Evolutionary conservation across 768 basidiomycete species (phyloP).

Genomic region (Coprinopsis sp.): DNA sequence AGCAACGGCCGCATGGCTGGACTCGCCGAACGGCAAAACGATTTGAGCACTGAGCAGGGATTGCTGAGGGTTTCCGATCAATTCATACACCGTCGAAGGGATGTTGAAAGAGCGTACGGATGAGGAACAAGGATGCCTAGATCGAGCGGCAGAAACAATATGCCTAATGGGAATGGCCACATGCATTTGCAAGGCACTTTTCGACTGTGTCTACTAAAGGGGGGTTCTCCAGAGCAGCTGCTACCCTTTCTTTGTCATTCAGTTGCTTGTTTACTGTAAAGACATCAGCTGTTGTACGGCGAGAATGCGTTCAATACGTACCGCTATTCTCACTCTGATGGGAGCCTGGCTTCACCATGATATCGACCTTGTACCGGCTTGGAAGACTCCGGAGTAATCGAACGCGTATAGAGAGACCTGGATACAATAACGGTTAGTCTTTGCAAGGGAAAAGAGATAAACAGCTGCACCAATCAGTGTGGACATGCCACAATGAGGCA

Average conservation of each 20-base stretch:
- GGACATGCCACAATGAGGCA: conserved; percentile 97
- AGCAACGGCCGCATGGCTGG: no score
- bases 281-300: not conserved
- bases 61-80: no score
- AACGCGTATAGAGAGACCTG: conserved; percentile 94
- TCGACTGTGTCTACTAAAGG: conserved; percentile 85
- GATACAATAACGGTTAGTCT: no score
- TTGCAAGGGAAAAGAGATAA: conserved; percentile 4
- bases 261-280: conserved; percentile 90
- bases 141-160: no score
- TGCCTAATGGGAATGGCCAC: conserved; percentile 2
- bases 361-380: conserved; percentile 90
- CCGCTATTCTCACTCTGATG: conserved; percentile 93
- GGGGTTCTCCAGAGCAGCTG: conserved; percentile 92
- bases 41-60: no score
- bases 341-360: conserved; percentile 87
- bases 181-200: conserved; percentile 36
- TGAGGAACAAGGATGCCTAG: no score
- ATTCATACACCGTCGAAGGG: no score
- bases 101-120: no score
- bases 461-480: conserved; percentile 77
- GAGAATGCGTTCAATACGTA: conserved; percentile 29
- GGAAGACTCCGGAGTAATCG: conserved; percentile 86
- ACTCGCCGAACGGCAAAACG: no score
- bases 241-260: conserved; percentile 98